Base-by-base conservation (phyloP, 768 basidiomycete species). In the Russula abietina region DNA sequence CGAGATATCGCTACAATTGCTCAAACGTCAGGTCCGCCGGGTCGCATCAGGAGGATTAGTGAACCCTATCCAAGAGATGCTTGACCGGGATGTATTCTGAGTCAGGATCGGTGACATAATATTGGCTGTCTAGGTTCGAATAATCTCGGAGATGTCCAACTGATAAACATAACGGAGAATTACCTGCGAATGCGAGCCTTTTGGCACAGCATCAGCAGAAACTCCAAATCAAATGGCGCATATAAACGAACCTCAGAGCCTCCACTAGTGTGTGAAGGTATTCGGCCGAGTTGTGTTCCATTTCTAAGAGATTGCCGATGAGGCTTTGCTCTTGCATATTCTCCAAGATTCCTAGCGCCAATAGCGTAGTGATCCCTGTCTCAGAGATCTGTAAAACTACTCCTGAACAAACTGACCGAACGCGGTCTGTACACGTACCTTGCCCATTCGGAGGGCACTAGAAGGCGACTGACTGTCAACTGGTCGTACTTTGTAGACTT, bases 391-490 rank as follows among this genome's bases (percentile, higher is more conserved):
- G 26, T 54, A 10, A 59, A 28, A 19, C 9, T 22, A 12, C 22
- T 45, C 38, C 38, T 17, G 14, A 39, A 39, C 6, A 11, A 11
- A 39, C 14, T 24, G 26, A 19, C 41, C 19, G n/a, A 28, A 38
- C 7, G 17, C 48, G 16, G 24, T 51, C 16, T 5, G 14, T 32
- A 26, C n/a, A n/a, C 28, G 10, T 49, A 70, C 95, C 96, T 82
- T 98, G 95, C 10, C 96, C 94, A 72, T 97, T 98, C 0, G 96
- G 96, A 9, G 95, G 96, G 69, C 93, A 96, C 92, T 67, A 36
- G 12, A 49, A 26, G 7, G 50, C 17, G 41, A 3, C 22, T 45
- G 41, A 55, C 52, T 1, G 16, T 7, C 16, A 64, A 36, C 56
- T 5, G 36, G 33, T 19, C 24, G 22, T 55, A n/a, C 24, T 19